Base-by-base conservation (phyloP, 257 asterid genomes). In the Rubia yunnanensis region DNA sequence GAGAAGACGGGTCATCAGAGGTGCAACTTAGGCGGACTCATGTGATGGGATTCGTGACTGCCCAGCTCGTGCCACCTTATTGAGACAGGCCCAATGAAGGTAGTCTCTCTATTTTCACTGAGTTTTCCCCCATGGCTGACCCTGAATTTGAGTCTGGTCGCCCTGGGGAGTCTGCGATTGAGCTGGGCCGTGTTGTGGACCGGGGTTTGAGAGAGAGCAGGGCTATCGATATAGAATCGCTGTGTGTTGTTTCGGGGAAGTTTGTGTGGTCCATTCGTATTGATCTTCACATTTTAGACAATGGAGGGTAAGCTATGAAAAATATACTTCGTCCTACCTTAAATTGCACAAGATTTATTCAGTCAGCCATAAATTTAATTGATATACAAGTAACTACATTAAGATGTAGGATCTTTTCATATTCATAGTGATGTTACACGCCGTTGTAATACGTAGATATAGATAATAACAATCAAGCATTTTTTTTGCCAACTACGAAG, bases 51-150 rank as follows among this genome's bases (percentile, higher is more conserved):
- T 83, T 83, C 71, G 92, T 89, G 60, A 84, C 94, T 44, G 82
- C 91, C 63, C 92, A 89, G 69, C 80, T 94, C 74, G 96, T 82
- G 82, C 95, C 90, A 63, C 99, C 99, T 70, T 94, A 83, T 72
- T 76, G 88, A 34, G 99, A 94, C 74, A 86, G 96, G 66, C 96
- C 96, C 32, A 90, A 82, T 65, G 99, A 90, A 81, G 99, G 99
- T 52, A 72, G 74, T 36, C 94, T 94, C 76, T 74, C 97, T 48
- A 79, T 94, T 46, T 94, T 76, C 76, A 83, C 94, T 1, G 99
- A 94, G 75, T 90, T 94, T 77, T 94, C 99, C 66, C 99, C 99
- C 23, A 90, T 94, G 99, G 99, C 97, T 13, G 99, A 94, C 77
- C 99, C 96, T 70, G 84, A 90, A 13, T 94, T 90, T 74, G 99